Evolutionary conservation across 495 filamentous ascomycete genomes (phyloP).

Genomic region (Lasiosphaeria ovina): DNA sequence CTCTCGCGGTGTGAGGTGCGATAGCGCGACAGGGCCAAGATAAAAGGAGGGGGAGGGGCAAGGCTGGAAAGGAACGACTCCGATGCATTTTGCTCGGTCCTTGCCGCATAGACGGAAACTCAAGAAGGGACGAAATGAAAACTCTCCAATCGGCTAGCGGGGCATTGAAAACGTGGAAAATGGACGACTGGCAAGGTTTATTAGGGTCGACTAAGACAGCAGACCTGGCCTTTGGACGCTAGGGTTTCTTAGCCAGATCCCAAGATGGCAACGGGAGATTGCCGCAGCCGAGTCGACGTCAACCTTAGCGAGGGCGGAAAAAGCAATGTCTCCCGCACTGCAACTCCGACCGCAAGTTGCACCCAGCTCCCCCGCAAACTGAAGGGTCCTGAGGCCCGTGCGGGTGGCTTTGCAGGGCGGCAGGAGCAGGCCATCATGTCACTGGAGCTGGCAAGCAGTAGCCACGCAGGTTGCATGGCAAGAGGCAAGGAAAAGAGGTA

Average conservation of each 20-base stretch:
- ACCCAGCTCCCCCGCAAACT: slow-evolving; percentile 12
- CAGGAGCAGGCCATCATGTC: not conserved
- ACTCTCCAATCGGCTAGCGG: slow-evolving; percentile 6
- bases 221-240: not conserved
- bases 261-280: slow-evolving; percentile 12
- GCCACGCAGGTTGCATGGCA: not conserved
- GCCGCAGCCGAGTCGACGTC: slow-evolving; percentile 13
- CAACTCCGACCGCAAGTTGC: not conserved
- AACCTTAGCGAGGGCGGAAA: slow-evolving; percentile 15
- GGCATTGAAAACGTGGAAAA: slow-evolving; percentile 5
- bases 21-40: not conserved
- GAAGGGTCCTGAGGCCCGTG: slow-evolving; percentile 14
- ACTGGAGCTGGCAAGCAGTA: not conserved
- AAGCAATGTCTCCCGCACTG: slow-evolving; percentile 13
- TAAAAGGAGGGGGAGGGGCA: not conserved
- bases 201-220: not conserved
- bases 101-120: slow-evolving; percentile 3
- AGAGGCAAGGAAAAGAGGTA: not conserved
- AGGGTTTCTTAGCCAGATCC: not conserved
- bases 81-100: slow-evolving; percentile 21
- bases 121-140: slow-evolving; percentile 1
- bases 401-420: not conserved
- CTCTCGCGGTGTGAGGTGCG: not conserved
- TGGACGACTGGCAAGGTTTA: slow-evolving; percentile 4
- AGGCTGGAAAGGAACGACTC: slow-evolving; percentile 12